These are phyloP conservation scores for Oryza australiensis DNA, from an alignment of 176 grass and related monocot species.

Conservation along the genomic window DNA sequence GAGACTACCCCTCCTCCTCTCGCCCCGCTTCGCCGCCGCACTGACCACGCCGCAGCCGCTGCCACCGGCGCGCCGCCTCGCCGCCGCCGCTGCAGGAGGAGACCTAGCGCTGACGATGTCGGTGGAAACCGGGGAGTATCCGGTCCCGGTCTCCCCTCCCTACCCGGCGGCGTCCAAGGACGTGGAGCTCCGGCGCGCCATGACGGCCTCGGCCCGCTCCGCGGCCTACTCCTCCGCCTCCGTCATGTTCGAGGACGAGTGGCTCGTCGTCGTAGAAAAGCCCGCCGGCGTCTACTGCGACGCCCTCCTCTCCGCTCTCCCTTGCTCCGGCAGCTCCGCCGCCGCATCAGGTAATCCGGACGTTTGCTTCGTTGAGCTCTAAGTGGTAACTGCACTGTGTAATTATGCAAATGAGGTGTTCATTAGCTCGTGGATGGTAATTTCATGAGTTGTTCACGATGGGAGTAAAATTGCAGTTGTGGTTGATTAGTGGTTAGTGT, in stretches of 20 bases:
- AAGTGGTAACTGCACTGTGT: not conserved
- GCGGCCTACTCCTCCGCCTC: slow-evolving; percentile 25
- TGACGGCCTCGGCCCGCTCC: slow-evolving; percentile 70
- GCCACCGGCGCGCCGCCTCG: not conserved
- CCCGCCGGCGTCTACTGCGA: slow-evolving; percentile 88
- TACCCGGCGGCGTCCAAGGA: slow-evolving; percentile 79
- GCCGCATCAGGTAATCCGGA: slow-evolving; percentile 6
- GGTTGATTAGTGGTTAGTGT: not conserved
- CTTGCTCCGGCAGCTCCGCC: slow-evolving; percentile 10
- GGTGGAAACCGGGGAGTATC: slow-evolving; percentile 40
- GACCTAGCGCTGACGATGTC: not conserved
- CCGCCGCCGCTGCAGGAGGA: not conserved
- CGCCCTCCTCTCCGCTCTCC: slow-evolving; percentile 58
- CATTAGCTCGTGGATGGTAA: not conserved
- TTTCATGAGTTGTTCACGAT: not conserved
- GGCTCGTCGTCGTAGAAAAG: slow-evolving; percentile 78
- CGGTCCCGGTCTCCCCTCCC: slow-evolving; percentile 70
- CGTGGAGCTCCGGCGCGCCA: slow-evolving; percentile 79
- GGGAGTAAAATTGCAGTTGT: not conserved
- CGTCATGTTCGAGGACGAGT: slow-evolving; percentile 81
- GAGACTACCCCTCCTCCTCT: slow-evolving; percentile 42
- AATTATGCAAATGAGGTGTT: not conserved
- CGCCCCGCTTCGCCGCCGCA: not conserved
- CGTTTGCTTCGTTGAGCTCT: not conserved
- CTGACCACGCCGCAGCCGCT: not conserved